Evolutionary conservation across 805 yeast species (phyloP).

Genomic region (Wickerhamiella vanderwaltii): DNA sequence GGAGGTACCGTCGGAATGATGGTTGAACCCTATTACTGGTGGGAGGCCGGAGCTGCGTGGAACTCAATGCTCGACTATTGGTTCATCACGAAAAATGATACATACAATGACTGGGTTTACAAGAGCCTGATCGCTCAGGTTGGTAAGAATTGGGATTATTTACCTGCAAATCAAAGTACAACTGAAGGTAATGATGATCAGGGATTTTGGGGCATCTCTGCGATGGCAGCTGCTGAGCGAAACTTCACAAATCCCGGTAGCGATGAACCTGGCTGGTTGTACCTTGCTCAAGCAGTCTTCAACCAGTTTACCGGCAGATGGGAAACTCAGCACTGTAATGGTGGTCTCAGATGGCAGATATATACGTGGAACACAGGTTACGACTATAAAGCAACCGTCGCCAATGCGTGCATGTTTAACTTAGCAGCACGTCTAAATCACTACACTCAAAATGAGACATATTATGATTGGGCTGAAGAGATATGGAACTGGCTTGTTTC

Average conservation of each 20-base stretch:
- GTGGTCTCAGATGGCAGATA: slow-evolving; percentile 89
- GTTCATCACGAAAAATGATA: slow-evolving; percentile 54
- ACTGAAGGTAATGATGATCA: slow-evolving; percentile 93
- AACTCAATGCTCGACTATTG: slow-evolving; percentile 62
- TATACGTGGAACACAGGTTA: slow-evolving; percentile 82
- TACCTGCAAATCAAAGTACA: slow-evolving; percentile 69
- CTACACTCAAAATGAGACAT: slow-evolving; percentile 58
- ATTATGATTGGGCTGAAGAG: slow-evolving; percentile 58
- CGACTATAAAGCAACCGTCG: slow-evolving; percentile 73
- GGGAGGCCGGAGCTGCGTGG: slow-evolving; percentile 80
- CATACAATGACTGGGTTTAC: slow-evolving; percentile 45
- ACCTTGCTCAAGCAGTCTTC: slow-evolving; percentile 71
- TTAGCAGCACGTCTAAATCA: slow-evolving; percentile 75
- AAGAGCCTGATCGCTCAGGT: slow-evolving; percentile 55
- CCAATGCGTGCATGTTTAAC: slow-evolving; percentile 71
- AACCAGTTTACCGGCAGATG: slow-evolving; percentile 74
- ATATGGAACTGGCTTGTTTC: slow-evolving; percentile 64
- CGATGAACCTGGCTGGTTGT: slow-evolving; percentile 57
- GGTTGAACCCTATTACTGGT: slow-evolving; percentile 70
- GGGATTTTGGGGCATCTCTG: slow-evolving; percentile 85
- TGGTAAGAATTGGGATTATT: slow-evolving; percentile 51
- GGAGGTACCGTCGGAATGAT: slow-evolving; percentile 71
- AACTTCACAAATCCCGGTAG: slow-evolving; percentile 61
- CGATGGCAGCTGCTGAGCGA: slow-evolving; percentile 71
- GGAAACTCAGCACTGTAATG: slow-evolving; percentile 52